A percentile compares a stretch with the other conserved stretches of the same genome.
phyloP scores from a whole-genome alignment of 1,284 basidiomycete genomes.

The Leccinum angustisporum region DNA sequence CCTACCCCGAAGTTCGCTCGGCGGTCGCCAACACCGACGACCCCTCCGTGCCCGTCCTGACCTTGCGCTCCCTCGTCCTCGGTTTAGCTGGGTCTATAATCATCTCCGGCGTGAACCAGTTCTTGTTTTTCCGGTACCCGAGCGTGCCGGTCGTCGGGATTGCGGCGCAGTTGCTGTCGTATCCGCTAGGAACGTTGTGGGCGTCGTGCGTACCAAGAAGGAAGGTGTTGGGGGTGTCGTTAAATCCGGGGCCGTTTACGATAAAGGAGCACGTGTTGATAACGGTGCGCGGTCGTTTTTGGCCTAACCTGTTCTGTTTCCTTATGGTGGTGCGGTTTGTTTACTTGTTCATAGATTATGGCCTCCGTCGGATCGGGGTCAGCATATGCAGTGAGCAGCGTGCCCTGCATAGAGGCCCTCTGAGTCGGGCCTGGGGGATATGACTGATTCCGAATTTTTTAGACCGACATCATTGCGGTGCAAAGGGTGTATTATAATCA shows the following conservation, averaged over 20 bases:
- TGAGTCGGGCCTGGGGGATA: not conserved
- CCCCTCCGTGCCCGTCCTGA: slow-evolving; percentile 56
- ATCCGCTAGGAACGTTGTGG: slow-evolving; percentile 56
- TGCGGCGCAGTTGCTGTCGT: slow-evolving; percentile 52
- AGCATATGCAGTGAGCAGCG: slow-evolving; percentile 39
- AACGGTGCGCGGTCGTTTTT: too few relatives aligned
- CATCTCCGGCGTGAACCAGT: slow-evolving; percentile 54
- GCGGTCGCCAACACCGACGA: slow-evolving; percentile 77
- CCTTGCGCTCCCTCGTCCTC: slow-evolving; percentile 62
- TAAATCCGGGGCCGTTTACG: slow-evolving; percentile 76
- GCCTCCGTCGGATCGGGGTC: slow-evolving; percentile 42
- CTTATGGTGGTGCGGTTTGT: too few relatives aligned
- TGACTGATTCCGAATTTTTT: slow-evolving; percentile 29
- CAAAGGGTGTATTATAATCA: slow-evolving; percentile 36
- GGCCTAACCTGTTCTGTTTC: not conserved
- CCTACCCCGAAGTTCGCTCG: slow-evolving; percentile 76
- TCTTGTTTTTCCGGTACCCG: slow-evolving; percentile 53
- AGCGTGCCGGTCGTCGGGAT: slow-evolving; percentile 45
- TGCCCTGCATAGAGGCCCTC: not conserved
- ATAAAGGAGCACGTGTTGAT: slow-evolving; percentile 71
- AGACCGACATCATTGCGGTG: slow-evolving; percentile 40
- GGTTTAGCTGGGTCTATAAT: slow-evolving; percentile 49
- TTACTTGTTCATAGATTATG: slow-evolving; percentile 42
- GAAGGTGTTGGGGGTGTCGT: slow-evolving; percentile 45
- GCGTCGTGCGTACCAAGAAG: slow-evolving; percentile 48